Base-by-base conservation (phyloP, 345 rosid genomes). In the Erodium maritimum region DNA sequence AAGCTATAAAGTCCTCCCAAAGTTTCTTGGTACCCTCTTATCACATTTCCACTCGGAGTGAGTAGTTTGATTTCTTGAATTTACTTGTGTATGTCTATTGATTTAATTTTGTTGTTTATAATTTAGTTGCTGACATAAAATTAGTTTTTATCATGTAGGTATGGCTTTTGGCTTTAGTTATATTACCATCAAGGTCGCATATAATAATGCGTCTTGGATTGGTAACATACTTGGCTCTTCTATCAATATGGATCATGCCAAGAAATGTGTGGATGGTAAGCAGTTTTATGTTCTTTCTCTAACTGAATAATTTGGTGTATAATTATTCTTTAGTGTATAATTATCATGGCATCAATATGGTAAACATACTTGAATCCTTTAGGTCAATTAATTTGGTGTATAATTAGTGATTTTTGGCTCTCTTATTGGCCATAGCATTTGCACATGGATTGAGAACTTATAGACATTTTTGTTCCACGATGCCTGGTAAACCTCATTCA, bases 101-200 rank as follows among this genome's bases (percentile, higher is more conserved):
- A 50, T 71, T 64, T 19, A 12, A 11, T 42, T 48, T 13, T 18
- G 12, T 25, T 25, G 33, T 25, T 7, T 25, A 25, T 25, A 25
- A 25, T 25, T 2, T 25, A 25, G 33, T 25, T 25, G 33, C 7
- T 25, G 7, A 25, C 33, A 21, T 21, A 17, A 23, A 23, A 23
- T 54, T 17, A 58, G 46, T 63, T 18, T 72, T 70, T 53, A 50
- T 56, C 67, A 22, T 76, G 77, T 75, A 91, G 98, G 80, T 84
- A 66, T 91, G 98, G 98, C 84, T 91, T 34, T 64, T 91, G 78
- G 86, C 83, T 54, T 68, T 91, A n/a, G 98, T 91, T 61, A 71
- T 88, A 61, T 76, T 91, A 56, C 98, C 98, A 11, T 96, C 98
- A 42, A 68, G 96, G 66, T 82, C 98, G 9, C 85, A 72, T 65